Evolutionary conservation across 768 basidiomycete species (phyloP).

Genomic region (Neoboletus brunneissimus): DNA sequence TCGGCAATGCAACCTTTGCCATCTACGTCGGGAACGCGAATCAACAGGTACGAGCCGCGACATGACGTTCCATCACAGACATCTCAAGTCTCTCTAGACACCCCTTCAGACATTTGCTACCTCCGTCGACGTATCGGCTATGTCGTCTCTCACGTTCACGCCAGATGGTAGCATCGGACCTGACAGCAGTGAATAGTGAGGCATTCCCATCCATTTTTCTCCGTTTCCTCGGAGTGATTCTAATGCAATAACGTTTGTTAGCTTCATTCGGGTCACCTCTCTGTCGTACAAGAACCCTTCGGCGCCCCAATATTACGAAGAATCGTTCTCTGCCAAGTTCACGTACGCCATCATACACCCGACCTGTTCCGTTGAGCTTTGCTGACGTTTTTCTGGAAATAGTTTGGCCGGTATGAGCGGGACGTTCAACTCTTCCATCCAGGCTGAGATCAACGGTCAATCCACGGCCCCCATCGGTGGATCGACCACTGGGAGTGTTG

Average conservation of each 20-base stretch:
- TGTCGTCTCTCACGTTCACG: constrained; percentile 47
- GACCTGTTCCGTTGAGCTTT: neutral
- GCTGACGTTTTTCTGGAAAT: neutral
- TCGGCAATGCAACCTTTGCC: constrained; percentile 50
- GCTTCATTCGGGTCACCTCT: constrained; percentile 80
- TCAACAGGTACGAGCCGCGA: constrained; percentile 48
- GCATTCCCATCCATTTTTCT: constrained; percentile 10
- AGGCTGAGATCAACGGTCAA: constrained; percentile 59
- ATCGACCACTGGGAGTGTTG: constrained; percentile 22
- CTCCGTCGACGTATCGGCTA: constrained; percentile 51
- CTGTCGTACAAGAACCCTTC: constrained; percentile 47
- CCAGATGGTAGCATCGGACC: constrained; percentile 54
- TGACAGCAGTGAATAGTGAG: constrained; percentile 52
- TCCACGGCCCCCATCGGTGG: constrained; percentile 55
- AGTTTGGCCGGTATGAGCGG: constrained; percentile 75
- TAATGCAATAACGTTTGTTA: constrained; percentile 21
- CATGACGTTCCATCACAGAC: neutral
- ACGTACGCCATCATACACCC: constrained; percentile 44
- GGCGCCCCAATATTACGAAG: constrained; percentile 51
- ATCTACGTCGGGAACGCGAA: constrained; percentile 62
- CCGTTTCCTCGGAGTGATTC: neutral
- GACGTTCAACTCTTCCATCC: constrained; percentile 52
- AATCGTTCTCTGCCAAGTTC: constrained; percentile 81
- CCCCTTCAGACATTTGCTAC: constrained; percentile 49
- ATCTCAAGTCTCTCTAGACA: constrained; percentile 40